phyloP scores from a whole-genome alignment of 495 filamentous ascomycete genomes.

The Penicillium tannophilum region DNA sequence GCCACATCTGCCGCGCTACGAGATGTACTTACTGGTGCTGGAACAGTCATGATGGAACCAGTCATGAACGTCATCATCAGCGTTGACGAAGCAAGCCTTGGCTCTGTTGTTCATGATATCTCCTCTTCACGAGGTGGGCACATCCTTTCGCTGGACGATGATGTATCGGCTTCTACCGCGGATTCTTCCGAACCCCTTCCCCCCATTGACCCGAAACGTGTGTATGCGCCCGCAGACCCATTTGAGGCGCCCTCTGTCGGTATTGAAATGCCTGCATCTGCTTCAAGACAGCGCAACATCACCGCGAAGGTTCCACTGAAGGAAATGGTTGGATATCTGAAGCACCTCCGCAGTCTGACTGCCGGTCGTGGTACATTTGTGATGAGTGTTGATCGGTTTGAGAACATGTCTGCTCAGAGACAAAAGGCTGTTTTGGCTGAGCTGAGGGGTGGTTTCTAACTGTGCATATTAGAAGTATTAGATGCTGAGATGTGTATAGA shows the following conservation, averaged over 20 bases:
- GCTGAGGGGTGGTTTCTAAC: slow-evolving; percentile 43
- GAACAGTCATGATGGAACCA: slow-evolving; percentile 80
- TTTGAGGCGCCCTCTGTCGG: slow-evolving; percentile 58
- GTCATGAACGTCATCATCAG: slow-evolving; percentile 85
- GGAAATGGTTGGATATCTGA: slow-evolving; percentile 97
- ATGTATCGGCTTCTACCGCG: slow-evolving; percentile 40
- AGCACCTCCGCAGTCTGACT: slow-evolving; percentile 84
- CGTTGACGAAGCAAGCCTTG: slow-evolving; percentile 78
- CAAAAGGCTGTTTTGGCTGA: slow-evolving; percentile 59
- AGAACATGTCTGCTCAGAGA: slow-evolving; percentile 72
- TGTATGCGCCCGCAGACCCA: slow-evolving; percentile 85
- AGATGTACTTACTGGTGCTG: slow-evolving; percentile 38
- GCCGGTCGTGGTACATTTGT: slow-evolving; percentile 88
- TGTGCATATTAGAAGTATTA: neutral
- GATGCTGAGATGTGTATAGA: neutral
- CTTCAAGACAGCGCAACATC: slow-evolving; percentile 60
- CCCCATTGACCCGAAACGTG: slow-evolving; percentile 63
- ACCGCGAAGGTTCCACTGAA: slow-evolving; percentile 85
- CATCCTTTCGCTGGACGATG: slow-evolving; percentile 77
- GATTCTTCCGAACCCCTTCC: slow-evolving; percentile 32
- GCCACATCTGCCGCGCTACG: slow-evolving; percentile 69
- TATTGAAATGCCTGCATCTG: slow-evolving; percentile 23
- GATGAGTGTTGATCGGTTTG: slow-evolving; percentile 89
- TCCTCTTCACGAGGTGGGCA: slow-evolving; percentile 79
- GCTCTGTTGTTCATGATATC: slow-evolving; percentile 88